Base-by-base conservation (phyloP, 1,139 yeast genomes). In the Zygoascus sp. region DNA sequence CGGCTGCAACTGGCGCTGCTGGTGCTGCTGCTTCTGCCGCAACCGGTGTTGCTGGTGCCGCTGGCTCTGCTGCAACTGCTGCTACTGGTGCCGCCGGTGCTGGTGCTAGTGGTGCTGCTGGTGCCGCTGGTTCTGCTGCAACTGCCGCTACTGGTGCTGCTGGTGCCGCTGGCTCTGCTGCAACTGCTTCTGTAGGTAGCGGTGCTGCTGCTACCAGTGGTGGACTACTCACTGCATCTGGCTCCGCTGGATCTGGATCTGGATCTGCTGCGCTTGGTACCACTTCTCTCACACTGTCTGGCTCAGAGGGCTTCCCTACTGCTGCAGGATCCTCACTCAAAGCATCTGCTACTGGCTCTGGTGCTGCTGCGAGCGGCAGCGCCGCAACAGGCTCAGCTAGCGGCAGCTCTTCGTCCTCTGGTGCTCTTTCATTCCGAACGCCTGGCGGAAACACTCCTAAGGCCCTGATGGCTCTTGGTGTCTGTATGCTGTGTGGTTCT, bases 401-500 rank as follows among this genome's bases (percentile, higher is more conserved):
- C 17, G 10, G 20, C 5, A 7, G 20, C 16, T 27, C 40, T 16
- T 40, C 40, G 17, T 27, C 23, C 2, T 13, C 11, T 23, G 41
- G 32, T 2, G 39, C 25, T 2, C 20, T 35, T 15, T 35, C 39
- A 5, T 35, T 35, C 27, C 22, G 25, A 13, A 35, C 39, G 11
- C 17, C 49, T 32, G 36, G 34, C 21, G 42, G 46, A 23, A 50
- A 46, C 44, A 45, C 51, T 19, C 52, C 59, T 17, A 49, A 52
- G 50, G 50, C 49, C 40, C 42, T 51, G 35, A 42, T 54, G 13
- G 58, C 57, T 20, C 45, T 56, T 13, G 43, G 45, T 21, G 55
- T 48, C 27, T 51, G 51, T 17, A 28, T 54, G 36, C 40, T 53
- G 28, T 54, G 55, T 28, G 39, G 39, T 9, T 20, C 39, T 5